Evolutionary conservation across 169 alveolate genomes (phyloP), one percentile per base, ranked within the genome.

Genomic region (Babesia gibsoni): DNA sequence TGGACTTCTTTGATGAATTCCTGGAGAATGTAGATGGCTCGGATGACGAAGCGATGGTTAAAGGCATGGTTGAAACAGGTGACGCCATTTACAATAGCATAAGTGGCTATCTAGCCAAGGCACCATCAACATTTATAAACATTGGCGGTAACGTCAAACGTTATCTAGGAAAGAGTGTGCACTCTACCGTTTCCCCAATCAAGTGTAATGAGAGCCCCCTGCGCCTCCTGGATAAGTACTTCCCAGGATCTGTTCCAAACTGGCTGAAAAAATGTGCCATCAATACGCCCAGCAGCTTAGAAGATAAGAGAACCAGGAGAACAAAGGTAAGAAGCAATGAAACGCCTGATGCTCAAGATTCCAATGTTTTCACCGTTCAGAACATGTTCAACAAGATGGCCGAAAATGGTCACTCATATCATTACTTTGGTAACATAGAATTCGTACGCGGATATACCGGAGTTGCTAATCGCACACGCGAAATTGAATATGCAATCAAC

Each of bases 171-270:
- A 52, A 20, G 14, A 36, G 73, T 14, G 29, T 35, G n/a, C 4
- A 32, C 8, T 1, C 4, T 1, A 14, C 45, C 23, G 73, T 56
- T 12, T 48, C 37, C 39, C n/a, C n/a, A n/a, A 65, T 54, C 41
- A 63, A 50, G 29, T 50, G 67, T 35, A 74, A 66, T 25, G 84
- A 74, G 66, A 74, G 79, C 35, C 50, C 66, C 32, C 46, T 74
- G 66, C 52, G 66, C n/a, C 52, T 74, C 42, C 68, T 74, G 8
- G 86, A 77, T 36, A 65, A 61, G 45, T 41, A 49, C 23, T 77
- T 61, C 59, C 86, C 86, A 4, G 86, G 86, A 9, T 37, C 86
- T 0, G 67, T 67, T 29, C 86, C 86, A 10, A 23, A 45, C 12
- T 74, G 67, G 54, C 58, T 74, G 63, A 74, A 57, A 36, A 53